Evolutionary conservation across 2,329 filamentous ascomycete genomes (phyloP).

Genomic region (Penicillium sp.): DNA sequence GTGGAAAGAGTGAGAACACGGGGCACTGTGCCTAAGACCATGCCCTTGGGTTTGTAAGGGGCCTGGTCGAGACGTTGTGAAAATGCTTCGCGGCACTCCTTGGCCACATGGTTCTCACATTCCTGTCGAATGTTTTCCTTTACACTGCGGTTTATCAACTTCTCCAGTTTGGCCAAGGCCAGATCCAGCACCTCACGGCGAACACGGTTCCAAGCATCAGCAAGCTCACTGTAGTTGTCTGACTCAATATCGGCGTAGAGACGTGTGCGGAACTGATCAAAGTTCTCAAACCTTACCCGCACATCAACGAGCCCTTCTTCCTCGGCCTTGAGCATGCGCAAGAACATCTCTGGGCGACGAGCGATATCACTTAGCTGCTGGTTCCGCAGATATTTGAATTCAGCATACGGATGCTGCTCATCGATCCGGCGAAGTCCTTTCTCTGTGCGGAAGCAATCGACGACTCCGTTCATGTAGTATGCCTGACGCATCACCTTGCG

Average conservation of each 20-base stretch:
- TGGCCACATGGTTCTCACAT: constrained; percentile 90
- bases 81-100: constrained; percentile 83
- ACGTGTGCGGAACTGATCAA: constrained; percentile 70
- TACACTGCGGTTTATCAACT: constrained; percentile 81
- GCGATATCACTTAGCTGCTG: constrained; percentile 81
- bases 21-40: constrained; percentile 82
- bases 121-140: constrained; percentile 92
- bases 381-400: constrained; percentile 93
- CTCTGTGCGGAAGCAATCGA: constrained; percentile 87
- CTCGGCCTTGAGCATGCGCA: constrained; percentile 97
- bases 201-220: constrained; percentile 90
- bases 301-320: constrained; percentile 90
- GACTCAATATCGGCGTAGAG: constrained; percentile 84
- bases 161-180: constrained; percentile 77
- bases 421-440: constrained; percentile 93
- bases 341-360: constrained; percentile 79
- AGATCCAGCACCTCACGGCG: constrained; percentile 79
- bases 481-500: constrained; percentile 79
- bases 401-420: constrained; percentile 92
- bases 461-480: constrained; percentile 78
- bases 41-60: constrained; percentile 90
- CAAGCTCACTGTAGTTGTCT: constrained; percentile 91
- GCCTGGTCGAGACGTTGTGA: constrained; percentile 89
- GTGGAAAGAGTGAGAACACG: constrained; percentile 85
- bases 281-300: constrained; percentile 71